These are phyloP conservation scores for Mariannaea elegans DNA, from an alignment of 2,329 filamentous ascomycete genomes.

Conservation along the genomic window DNA sequence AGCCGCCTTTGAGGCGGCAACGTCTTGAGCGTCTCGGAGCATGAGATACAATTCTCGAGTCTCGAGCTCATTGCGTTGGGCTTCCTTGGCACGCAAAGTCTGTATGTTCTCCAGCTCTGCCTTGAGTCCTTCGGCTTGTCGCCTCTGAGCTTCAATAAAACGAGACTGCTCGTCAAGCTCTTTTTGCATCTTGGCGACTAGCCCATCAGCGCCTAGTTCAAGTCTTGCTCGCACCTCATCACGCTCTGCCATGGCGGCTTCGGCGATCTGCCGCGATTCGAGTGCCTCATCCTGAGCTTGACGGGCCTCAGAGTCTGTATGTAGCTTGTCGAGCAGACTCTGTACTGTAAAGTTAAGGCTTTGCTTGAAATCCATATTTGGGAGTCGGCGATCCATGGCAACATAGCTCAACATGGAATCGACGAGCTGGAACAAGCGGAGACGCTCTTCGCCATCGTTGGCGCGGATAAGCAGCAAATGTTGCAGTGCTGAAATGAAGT, in stretches of 20 bases:
- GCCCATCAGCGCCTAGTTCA: conserved; percentile 89
- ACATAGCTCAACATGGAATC: conserved; percentile 99
- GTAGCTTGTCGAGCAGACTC: conserved; percentile 91
- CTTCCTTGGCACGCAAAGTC: conserved; percentile 84
- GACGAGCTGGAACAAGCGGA: conserved; percentile 96
- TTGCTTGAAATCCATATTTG: conserved; percentile 98
- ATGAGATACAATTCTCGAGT: conserved; percentile 97
- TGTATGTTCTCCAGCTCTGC: conserved; percentile 89
- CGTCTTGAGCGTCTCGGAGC: conserved; percentile 96
- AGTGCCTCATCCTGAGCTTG: conserved; percentile 91
- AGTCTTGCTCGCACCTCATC: conserved; percentile 93
- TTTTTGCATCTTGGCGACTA: conserved; percentile 91
- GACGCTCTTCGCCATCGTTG: conserved; percentile 88
- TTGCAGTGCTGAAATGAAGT: conserved; percentile 94
- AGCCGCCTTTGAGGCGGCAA: conserved; percentile 84
- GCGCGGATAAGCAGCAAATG: conserved; percentile 93
- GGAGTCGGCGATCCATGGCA: conserved; percentile 94
- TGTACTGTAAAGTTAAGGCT: conserved; percentile 98
- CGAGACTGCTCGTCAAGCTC: conserved; percentile 92
- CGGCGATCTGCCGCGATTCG: conserved; percentile 90
- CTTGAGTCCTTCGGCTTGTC: conserved; percentile 88
- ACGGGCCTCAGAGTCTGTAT: conserved; percentile 94
- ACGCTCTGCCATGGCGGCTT: conserved; percentile 93
- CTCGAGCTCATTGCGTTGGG: conserved; percentile 94
- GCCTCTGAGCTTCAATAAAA: conserved; percentile 87